phyloP scores from a whole-genome alignment of 2,329 filamentous ascomycete species.

The Sporothrix phasma region DNA sequence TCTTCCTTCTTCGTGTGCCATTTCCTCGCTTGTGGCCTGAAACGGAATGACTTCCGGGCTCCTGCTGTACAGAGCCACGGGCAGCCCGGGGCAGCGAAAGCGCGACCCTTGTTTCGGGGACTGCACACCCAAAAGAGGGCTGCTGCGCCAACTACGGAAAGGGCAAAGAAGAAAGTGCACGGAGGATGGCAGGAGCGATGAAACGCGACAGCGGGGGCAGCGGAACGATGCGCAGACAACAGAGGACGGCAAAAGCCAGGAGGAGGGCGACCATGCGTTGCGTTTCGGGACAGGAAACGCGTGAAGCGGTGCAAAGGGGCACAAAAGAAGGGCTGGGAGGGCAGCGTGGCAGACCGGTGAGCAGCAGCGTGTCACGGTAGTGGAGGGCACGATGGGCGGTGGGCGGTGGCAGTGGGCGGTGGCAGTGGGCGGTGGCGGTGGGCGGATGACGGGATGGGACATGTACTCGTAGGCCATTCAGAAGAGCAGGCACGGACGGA shows the following conservation, averaged over 20 bases:
- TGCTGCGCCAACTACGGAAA: not conserved
- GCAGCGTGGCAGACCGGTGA: constrained; percentile 8
- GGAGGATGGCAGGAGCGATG: not conserved
- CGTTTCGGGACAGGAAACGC: constrained; percentile 4
- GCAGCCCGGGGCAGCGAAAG: not conserved
- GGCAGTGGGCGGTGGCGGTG: constrained; percentile 17
- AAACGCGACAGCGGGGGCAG: not conserved
- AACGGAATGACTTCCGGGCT: not conserved
- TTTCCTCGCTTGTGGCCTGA: not conserved
- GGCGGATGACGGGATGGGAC: constrained; percentile 20
- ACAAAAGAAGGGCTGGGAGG: not conserved
- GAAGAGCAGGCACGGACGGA: constrained; percentile 14
- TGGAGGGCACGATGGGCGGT: constrained; percentile 16
- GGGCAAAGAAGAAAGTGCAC: not conserved
- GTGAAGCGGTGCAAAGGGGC: constrained; percentile 1
- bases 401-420: constrained; percentile 15
- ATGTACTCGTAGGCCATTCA: constrained; percentile 10
- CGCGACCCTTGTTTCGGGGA: not conserved
- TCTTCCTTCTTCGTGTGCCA: not conserved
- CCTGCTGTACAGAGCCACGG: not conserved
- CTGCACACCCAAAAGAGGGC: not conserved
- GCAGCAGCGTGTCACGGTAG: constrained; percentile 10
- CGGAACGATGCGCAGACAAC: not conserved
- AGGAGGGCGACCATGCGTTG: not conserved
- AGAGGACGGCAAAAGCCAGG: not conserved